Conservation (phyloP, 176 grass and related monocot genomes). For the Pharus latifolius region DNA sequence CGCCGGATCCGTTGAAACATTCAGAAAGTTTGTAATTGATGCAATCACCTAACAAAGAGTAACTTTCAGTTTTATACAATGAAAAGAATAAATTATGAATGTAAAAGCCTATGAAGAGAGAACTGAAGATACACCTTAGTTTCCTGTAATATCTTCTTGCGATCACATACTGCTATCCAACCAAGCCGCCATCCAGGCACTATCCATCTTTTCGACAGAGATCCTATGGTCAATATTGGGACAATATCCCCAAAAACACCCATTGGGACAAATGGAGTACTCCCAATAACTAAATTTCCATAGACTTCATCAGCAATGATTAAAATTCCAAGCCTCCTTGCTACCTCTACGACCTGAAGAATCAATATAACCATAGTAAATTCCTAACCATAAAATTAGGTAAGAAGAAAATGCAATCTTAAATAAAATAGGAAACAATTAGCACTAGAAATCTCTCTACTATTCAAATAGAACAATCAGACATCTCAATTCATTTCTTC, state of each 20-base stretch:
- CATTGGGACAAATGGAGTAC: slow-evolving; percentile 41
- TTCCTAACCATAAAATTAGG: background rate
- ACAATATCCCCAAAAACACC: slow-evolving; percentile 36
- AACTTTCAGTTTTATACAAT: background rate
- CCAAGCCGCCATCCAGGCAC: slow-evolving; percentile 76
- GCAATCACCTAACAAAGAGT: slow-evolving; percentile 17
- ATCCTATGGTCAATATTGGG: slow-evolving; percentile 37
- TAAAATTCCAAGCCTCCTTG: slow-evolving; percentile 46
- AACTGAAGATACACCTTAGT: slow-evolving; percentile 12
- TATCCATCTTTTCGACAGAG: slow-evolving; percentile 60
- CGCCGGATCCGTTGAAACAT: slow-evolving; percentile 57
- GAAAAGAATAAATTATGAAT: background rate
- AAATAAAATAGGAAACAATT: too few relatives aligned
- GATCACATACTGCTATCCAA: slow-evolving; percentile 42
- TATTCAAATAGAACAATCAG: background rate
- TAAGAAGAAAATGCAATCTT: background rate
- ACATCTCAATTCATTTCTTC: too few relatives aligned
- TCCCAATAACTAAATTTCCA: slow-evolving; percentile 34
- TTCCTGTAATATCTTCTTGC: slow-evolving; percentile 32
- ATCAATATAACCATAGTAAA: background rate
- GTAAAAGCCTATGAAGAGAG: background rate
- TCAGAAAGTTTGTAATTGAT: slow-evolving; percentile 33
- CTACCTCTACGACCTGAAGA: slow-evolving; percentile 34
- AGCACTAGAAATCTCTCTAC: too few relatives aligned
- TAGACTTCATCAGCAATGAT: slow-evolving; percentile 68